Percentiles rank a stretch among this genome's conserved stretches.
These are phyloP conservation scores for Coemansia guatemalensis DNA, from an alignment of 192 early-diverging fungal species.

Conservation along the genomic window DNA sequence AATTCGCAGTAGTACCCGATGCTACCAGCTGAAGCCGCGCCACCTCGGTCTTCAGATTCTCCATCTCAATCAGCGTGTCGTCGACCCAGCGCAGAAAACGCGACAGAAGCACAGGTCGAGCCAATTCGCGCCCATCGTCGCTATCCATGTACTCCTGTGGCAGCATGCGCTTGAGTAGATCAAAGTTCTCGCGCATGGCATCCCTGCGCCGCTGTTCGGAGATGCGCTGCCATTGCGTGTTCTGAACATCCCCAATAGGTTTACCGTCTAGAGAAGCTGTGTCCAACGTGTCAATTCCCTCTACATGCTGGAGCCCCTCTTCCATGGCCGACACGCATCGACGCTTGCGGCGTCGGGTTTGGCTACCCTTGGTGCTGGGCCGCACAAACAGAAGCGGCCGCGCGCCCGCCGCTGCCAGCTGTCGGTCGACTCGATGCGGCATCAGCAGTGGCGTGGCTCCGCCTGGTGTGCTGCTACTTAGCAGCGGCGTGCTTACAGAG, in stretches of 20 bases:
- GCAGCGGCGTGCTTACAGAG: slow-evolving; percentile 17
- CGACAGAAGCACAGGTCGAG: slow-evolving; percentile 48
- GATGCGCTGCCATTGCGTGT: slow-evolving; percentile 50
- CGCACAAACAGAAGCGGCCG: slow-evolving; percentile 53
- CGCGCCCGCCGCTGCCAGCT: slow-evolving; percentile 36
- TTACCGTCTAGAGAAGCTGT: not conserved
- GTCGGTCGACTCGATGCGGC: slow-evolving; percentile 51
- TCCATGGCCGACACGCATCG: slow-evolving; percentile 37
- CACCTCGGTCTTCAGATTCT: slow-evolving; percentile 42
- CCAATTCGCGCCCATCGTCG: slow-evolving; percentile 54
- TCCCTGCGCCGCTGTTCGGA: slow-evolving; percentile 52
- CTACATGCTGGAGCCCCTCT: not conserved
- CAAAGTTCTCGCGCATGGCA: slow-evolving; percentile 56
- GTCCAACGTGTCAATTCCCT: not conserved
- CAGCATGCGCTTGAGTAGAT: slow-evolving; percentile 54
- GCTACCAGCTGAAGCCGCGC: slow-evolving; percentile 18
- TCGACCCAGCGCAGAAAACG: slow-evolving; percentile 55
- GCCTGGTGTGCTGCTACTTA: not conserved
- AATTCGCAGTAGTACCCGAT: not conserved
- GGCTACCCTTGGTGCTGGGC: slow-evolving; percentile 26
- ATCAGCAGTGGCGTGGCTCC: slow-evolving; percentile 10
- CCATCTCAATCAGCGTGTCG: slow-evolving; percentile 55
- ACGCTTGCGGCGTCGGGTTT: slow-evolving; percentile 38
- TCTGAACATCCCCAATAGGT: not conserved
- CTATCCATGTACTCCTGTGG: slow-evolving; percentile 50